Percentiles rank a stretch among this genome's conserved stretches.
These are phyloP conservation scores for Pseudonitzschia pungens DNA, from an alignment of 108 stramenopile species.

Conservation along the genomic window DNA sequence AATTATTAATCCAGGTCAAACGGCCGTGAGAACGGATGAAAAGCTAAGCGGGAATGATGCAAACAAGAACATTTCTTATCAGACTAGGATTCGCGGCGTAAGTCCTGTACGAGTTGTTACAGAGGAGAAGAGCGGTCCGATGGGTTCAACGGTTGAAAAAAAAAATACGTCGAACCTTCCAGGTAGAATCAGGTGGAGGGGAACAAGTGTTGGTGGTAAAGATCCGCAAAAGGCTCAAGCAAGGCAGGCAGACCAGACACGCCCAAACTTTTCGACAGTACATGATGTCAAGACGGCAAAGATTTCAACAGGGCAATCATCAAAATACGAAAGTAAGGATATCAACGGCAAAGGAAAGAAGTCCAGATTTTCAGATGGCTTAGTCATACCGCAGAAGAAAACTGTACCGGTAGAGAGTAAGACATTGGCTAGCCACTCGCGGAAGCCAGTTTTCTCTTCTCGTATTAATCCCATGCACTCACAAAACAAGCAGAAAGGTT, in stretches of 20 bases:
- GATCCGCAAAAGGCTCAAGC: neutral
- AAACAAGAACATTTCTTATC: neutral
- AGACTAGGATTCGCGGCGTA: neutral
- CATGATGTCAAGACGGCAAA: neutral
- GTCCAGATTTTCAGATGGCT: neutral
- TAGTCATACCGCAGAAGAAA: neutral
- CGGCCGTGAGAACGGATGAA: neutral
- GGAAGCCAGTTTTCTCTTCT: neutral
- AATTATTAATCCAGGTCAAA: neutral
- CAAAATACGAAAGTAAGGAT: neutral
- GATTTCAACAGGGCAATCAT: neutral
- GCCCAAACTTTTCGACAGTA: neutral
- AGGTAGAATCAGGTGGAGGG: neutral
- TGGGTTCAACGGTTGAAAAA: neutral
- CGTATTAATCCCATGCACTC: no score
- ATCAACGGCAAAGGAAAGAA: neutral
- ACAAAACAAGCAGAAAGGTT: no score
- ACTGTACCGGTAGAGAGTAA: neutral
- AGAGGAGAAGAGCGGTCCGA: neutral
- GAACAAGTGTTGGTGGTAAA: neutral
- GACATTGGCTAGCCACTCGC: neutral
- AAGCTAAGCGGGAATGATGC: neutral
- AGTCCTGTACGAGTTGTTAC: neutral
- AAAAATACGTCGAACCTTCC: neutral
- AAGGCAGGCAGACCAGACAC: no score